Percentiles rank a stretch among this genome's conserved stretches.
phyloP scores from a whole-genome alignment of 306 rosid genomes.

The Ziziphus jujuba region DNA sequence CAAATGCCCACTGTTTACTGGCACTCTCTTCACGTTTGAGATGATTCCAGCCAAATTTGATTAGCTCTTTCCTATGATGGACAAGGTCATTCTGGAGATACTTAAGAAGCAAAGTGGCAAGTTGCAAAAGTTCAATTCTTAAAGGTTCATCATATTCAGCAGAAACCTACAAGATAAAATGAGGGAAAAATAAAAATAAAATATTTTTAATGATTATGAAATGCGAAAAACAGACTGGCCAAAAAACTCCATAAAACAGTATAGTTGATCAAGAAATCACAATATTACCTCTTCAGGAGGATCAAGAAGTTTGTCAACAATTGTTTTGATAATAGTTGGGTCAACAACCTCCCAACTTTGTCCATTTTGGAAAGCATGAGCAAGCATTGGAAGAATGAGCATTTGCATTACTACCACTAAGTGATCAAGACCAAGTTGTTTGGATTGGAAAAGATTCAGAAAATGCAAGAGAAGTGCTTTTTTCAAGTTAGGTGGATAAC shows the following conservation, averaged over 20 bases:
- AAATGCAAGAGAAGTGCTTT: slow-evolving; percentile 83
- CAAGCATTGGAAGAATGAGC: slow-evolving; percentile 99
- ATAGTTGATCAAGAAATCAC: background rate
- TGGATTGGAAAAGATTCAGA: slow-evolving; percentile 81
- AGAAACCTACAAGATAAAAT: slow-evolving; percentile 67
- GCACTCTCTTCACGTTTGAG: slow-evolving; percentile 99
- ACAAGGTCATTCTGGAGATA: slow-evolving; percentile 97
- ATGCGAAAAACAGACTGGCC: background rate
- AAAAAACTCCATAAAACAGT: slow-evolving; percentile 8
- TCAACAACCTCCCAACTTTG: slow-evolving; percentile 99
- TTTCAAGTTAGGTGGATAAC: slow-evolving; percentile 76
- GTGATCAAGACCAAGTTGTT: slow-evolving; percentile 86
- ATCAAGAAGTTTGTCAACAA: slow-evolving; percentile 98
- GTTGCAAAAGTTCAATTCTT: slow-evolving; percentile 94
- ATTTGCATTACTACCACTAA: slow-evolving; percentile 97
- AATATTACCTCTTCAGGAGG: slow-evolving; percentile 94
- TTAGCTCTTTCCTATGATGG: slow-evolving; percentile 93
- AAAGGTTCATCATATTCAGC: slow-evolving; percentile 97
- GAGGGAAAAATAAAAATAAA: slow-evolving; percentile 20
- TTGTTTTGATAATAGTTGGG: slow-evolving; percentile 73
- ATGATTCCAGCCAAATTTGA: slow-evolving; percentile 99
- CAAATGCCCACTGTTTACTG: slow-evolving; percentile 99
- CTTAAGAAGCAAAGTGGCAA: slow-evolving; percentile 95
- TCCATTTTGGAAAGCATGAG: slow-evolving; percentile 93
- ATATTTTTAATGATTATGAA: background rate